Evolutionary conservation across 495 filamentous ascomycete species (phyloP).

Genomic region (Penicillium salamii): DNA sequence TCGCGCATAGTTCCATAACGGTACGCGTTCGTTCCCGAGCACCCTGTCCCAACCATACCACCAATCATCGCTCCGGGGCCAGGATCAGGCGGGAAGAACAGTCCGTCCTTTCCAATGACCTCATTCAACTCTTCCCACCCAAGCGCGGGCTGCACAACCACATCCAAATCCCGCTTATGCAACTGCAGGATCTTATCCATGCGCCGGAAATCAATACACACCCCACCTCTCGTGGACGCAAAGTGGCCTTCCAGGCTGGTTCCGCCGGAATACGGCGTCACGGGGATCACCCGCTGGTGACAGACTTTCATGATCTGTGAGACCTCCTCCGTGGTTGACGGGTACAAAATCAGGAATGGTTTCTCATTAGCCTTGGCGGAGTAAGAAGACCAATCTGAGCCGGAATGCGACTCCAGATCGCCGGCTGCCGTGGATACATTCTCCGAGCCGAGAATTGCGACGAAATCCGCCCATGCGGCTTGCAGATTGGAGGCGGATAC

Average conservation of each 20-base stretch:
- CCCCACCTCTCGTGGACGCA: constrained; percentile 57
- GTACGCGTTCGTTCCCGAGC: constrained; percentile 66
- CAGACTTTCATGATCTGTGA: constrained; percentile 63
- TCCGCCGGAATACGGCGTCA: constrained; percentile 61
- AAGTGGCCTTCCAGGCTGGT: constrained; percentile 65
- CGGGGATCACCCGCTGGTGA: constrained; percentile 56
- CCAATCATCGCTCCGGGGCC: constrained; percentile 68
- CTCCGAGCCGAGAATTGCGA: constrained; percentile 75
- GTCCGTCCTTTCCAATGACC: constrained; percentile 49
- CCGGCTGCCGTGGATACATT: constrained; percentile 73
- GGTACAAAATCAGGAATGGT: constrained; percentile 50
- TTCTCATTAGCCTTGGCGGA: constrained; percentile 46
- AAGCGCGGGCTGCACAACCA: constrained; percentile 64
- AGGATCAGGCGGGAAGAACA: constrained; percentile 67
- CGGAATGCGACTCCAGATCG: constrained; percentile 70
- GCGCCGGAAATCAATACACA: constrained; percentile 62
- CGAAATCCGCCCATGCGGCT: constrained; percentile 92
- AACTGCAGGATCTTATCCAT: constrained; percentile 60
- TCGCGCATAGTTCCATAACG: constrained; percentile 69
- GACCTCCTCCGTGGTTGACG: constrained; percentile 53
- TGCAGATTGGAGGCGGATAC: constrained; percentile 73
- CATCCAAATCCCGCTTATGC: constrained; percentile 59
- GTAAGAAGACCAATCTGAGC: constrained; percentile 89
- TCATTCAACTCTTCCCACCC: constrained; percentile 65
- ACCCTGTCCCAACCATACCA: constrained; percentile 66